Evolutionary conservation across 306 rosid species (phyloP).

Genomic region (Morella rubra): DNA sequence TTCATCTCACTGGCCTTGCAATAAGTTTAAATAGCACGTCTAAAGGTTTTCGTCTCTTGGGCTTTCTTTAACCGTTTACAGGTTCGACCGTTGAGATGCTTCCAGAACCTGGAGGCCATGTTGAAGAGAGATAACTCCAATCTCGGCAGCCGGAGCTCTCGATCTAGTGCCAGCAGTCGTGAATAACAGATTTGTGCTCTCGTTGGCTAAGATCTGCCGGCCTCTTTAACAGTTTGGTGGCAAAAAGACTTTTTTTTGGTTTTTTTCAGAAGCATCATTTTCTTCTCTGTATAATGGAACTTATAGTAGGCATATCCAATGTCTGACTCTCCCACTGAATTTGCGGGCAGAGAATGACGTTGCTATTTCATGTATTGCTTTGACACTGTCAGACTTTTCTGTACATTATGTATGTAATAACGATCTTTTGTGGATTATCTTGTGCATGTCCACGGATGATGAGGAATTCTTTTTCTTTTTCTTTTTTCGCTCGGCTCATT

Average conservation of each 20-base stretch:
- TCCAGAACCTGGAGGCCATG: slow-evolving; percentile 71
- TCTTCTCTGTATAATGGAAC: slow-evolving; percentile 28
- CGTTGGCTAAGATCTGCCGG: slow-evolving; percentile 14
- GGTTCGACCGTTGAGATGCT: slow-evolving; percentile 86
- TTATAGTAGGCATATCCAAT: not conserved
- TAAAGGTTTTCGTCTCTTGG: slow-evolving; percentile 16
- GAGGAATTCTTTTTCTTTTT: not conserved
- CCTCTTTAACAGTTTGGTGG: slow-evolving; percentile 17
- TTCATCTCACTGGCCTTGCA: not conserved
- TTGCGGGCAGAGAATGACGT: slow-evolving; percentile 24
- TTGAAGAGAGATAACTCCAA: slow-evolving; percentile 55
- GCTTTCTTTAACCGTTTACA: slow-evolving; percentile 36
- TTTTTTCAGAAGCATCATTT: slow-evolving; percentile 20
- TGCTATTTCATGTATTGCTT: slow-evolving; percentile 5
- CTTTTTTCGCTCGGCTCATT: not conserved
- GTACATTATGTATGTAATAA: slow-evolving; percentile 20
- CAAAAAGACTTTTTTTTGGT: slow-evolving; percentile 7
- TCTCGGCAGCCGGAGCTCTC: slow-evolving; percentile 54
- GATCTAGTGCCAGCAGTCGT: slow-evolving; percentile 44
- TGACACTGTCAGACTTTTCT: not conserved
- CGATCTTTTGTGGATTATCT: not conserved
- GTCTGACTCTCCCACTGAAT: slow-evolving; percentile 17
- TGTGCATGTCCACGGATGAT: not conserved
- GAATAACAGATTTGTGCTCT: slow-evolving; percentile 24
- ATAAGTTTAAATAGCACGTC: not conserved